Base-by-base conservation (phyloP, 2,329 filamentous ascomycete species). In the Colletotrichum noveboracense region DNA sequence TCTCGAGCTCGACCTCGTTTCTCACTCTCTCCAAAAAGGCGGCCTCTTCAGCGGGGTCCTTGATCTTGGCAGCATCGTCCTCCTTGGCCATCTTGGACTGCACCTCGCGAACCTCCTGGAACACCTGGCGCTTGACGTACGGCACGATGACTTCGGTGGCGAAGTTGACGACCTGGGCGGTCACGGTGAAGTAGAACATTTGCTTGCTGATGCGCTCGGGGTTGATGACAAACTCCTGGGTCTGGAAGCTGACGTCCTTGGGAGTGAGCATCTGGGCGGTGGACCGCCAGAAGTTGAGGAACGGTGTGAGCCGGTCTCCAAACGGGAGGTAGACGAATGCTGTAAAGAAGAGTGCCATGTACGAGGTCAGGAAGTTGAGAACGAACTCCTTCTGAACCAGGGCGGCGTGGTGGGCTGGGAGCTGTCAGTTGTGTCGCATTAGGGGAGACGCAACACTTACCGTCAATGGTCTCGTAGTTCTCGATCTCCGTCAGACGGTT, bases 311-410 rank as follows among this genome's bases (percentile, higher is more conserved):
- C 61, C 95, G 85, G 75, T 93, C 92, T 16, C 95, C 96, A 80
- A 98, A 98, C 0, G 96, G 96, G 24, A 98, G 95, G 80, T 98
- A 98, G 77, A 98, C 92, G 79, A 98, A 98, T 1, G 96, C 95
- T 0, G 96, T 98, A 21, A 98, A 90, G 81, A 98, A 93, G n/a
- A 97, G 93, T 1, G 95, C 94, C 68, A 98, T 92, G 83, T 98
- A 98, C 0, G 96, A 98, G 7, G 96, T 98, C 85, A 98, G 96
- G 85, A 98, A 98, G 87, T 98, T 98, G 81, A 98, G 91, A 16
- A 98, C 93, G 81, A 99, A 98, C 38, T 98, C 94, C 87, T 99
- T 99, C 74, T 95, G 93, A 1, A 97, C 95, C 82, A 98, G 91
- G 3, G 96, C 94, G 24, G 94, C 92, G 76, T 98, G 92, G 80